Conservation (phyloP, 805 yeast species). For the Kodamaea restingae region DNA sequence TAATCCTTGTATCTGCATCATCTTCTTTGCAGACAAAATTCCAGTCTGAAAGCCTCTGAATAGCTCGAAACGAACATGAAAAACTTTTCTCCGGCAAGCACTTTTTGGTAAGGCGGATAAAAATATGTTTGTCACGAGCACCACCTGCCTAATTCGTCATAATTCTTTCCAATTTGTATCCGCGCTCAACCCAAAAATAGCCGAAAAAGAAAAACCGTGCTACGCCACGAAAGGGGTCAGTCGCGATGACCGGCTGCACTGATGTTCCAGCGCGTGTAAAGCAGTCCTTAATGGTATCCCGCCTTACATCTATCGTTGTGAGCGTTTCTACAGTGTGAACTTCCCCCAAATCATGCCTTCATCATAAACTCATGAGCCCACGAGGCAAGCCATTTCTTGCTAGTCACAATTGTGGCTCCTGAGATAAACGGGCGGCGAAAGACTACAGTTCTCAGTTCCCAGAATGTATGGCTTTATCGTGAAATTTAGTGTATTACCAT, state of each 20-base stretch:
- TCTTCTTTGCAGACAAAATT: no score
- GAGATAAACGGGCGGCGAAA: no score
- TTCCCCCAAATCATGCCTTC: no score
- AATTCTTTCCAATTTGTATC: conserved; percentile 3
- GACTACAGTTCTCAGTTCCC: no score
- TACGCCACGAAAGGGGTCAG: conserved; percentile 2
- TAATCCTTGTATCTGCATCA: no score
- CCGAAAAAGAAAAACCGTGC: conserved; percentile 1
- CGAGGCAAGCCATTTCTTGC: neutral
- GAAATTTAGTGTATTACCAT: no score
- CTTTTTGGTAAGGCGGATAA: conserved; percentile 2
- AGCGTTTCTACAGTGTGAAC: no score
- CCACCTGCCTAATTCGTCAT: conserved; percentile 6
- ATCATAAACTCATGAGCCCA: conserved; percentile 1
- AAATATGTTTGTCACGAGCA: conserved; percentile 2
- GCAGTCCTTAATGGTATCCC: neutral
- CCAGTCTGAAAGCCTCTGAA: neutral
- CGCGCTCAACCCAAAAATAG: conserved; percentile 6
- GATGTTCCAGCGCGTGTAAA: neutral
- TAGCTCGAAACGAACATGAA: neutral
- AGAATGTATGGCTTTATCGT: no score
- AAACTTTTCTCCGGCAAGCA: conserved; percentile 1
- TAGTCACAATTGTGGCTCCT: neutral
- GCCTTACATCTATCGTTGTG: neutral
- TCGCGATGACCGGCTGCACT: conserved; percentile 1